phyloP scores from a whole-genome alignment of 176 grass and related monocot genomes.

The Phoenix roebelenii region DNA sequence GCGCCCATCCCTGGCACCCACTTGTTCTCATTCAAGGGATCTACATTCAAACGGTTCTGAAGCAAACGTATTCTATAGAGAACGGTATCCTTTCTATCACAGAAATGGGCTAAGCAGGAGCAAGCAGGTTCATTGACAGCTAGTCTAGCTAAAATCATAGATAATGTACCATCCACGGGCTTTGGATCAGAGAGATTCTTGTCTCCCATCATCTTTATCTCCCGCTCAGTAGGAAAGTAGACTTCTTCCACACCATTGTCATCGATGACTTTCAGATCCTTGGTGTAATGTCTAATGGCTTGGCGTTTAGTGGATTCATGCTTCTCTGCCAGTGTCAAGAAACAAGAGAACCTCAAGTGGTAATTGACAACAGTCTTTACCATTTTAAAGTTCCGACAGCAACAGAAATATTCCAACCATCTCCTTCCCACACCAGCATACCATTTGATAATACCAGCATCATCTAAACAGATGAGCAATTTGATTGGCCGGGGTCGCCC shows the following conservation, averaged over 20 bases:
- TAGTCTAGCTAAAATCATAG: slow-evolving; percentile 68
- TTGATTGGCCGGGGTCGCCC: slow-evolving; percentile 72
- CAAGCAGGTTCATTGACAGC: slow-evolving; percentile 38
- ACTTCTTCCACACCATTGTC: slow-evolving; percentile 37
- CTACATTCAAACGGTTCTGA: slow-evolving; percentile 77
- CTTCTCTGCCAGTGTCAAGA: slow-evolving; percentile 87
- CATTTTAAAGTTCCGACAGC: slow-evolving; percentile 78
- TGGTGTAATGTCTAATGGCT: slow-evolving; percentile 79
- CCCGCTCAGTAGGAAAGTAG: slow-evolving; percentile 68
- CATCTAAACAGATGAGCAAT: slow-evolving; percentile 81
- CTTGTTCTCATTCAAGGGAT: slow-evolving; percentile 75
- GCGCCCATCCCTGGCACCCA: slow-evolving; percentile 67
- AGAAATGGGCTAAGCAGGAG: slow-evolving; percentile 71
- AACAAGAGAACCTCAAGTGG: slow-evolving; percentile 94
- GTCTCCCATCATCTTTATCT: slow-evolving; percentile 95
- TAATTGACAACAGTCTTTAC: slow-evolving; percentile 78
- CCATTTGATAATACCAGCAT: slow-evolving; percentile 87
- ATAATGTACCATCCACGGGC: slow-evolving; percentile 69
- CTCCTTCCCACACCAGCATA: slow-evolving; percentile 72
- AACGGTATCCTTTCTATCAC: slow-evolving; percentile 39
- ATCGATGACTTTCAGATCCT: slow-evolving; percentile 68
- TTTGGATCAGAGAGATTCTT: slow-evolving; percentile 62
- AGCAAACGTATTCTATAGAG: slow-evolving; percentile 78
- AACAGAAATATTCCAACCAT: slow-evolving; percentile 95
- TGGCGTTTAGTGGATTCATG: slow-evolving; percentile 79